Conservation (phyloP, 495 filamentous ascomycete species). For the Aspergillus baeticus region DNA sequence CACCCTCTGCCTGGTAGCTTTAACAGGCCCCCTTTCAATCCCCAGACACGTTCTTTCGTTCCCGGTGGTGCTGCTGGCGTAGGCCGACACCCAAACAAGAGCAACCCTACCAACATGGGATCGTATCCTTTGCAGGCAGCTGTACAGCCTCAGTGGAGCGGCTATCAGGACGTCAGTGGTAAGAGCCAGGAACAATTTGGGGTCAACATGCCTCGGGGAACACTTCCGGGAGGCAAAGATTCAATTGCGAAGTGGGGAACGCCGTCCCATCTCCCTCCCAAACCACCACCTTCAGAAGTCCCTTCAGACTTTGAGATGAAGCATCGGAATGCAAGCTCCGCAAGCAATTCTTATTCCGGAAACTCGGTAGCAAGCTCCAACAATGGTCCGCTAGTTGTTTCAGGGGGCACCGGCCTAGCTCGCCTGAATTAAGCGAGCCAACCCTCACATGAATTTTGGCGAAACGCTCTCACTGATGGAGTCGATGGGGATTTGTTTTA, state of each 20-base stretch:
- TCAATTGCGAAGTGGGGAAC: conserved; percentile 57
- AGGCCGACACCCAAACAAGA: conserved; percentile 31
- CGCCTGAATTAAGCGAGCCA: conserved; percentile 24
- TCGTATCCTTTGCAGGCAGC: conserved; percentile 29
- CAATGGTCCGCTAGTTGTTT: conserved; percentile 45
- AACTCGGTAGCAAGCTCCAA: conserved; percentile 24
- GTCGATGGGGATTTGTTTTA: background rate
- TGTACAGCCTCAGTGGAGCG: conserved; percentile 32
- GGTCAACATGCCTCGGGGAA: conserved; percentile 20
- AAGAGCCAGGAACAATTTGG: conserved; percentile 22
- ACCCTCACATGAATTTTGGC: background rate
- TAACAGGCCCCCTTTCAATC: conserved; percentile 83
- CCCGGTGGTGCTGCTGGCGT: conserved; percentile 48
- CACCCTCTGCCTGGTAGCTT: conserved; percentile 82
- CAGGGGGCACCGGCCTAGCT: conserved; percentile 30
- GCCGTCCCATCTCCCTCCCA: conserved; percentile 52
- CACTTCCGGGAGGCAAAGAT: conserved; percentile 27
- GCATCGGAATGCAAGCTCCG: conserved; percentile 22
- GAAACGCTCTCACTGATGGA: background rate
- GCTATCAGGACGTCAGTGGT: conserved; percentile 33
- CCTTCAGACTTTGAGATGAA: conserved; percentile 45
- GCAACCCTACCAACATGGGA: conserved; percentile 30
- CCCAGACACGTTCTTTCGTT: conserved; percentile 86
- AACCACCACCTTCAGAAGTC: conserved; percentile 54
- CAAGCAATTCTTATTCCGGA: conserved; percentile 25